These are phyloP conservation scores for Mastigamoeba balamuthi DNA, from an alignment of 78 protist species.

Conservation along the genomic window DNA sequence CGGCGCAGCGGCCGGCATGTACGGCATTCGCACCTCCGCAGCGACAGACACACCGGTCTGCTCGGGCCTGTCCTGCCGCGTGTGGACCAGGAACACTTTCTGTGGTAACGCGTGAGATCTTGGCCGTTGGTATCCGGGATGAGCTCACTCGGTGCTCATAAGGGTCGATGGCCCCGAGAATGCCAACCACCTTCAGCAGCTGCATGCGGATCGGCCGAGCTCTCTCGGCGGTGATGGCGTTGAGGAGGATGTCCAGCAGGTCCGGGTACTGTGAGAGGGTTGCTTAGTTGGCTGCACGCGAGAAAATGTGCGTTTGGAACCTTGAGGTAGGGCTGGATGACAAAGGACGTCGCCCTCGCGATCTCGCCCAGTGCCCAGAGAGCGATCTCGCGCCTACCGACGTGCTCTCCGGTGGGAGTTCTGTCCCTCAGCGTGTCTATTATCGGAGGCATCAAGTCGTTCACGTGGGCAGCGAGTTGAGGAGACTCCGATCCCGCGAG, in stretches of 20 bases:
- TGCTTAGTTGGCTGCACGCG: no score
- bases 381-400: conserved; percentile 52
- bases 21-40: no score
- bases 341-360: conserved; percentile 72
- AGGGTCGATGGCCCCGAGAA: conserved; percentile 95
- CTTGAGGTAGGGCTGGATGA: conserved; percentile 64
- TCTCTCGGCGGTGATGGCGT: conserved; percentile 37
- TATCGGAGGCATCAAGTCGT: conserved; percentile 67
- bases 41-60: no score
- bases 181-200: conserved; percentile 76
- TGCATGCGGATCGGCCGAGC: conserved; percentile 22
- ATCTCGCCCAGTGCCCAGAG: conserved; percentile 74
- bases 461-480: conserved; percentile 46
- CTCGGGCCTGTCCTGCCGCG: no score
- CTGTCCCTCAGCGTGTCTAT: conserved; percentile 79
- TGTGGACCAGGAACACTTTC: no score
- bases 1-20: no score
- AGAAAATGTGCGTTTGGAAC: no score
- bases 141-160: conserved; percentile 51
- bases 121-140: no score
- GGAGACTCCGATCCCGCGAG: conserved; percentile 70
- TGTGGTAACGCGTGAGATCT: no score
- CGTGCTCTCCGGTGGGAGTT: conserved; percentile 10
- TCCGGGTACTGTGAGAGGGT: conserved; percentile 72
- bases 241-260: conserved; percentile 59